Base-by-base conservation (phyloP, 2,329 filamentous ascomycete species). In the Cryphonectria naterciae region DNA sequence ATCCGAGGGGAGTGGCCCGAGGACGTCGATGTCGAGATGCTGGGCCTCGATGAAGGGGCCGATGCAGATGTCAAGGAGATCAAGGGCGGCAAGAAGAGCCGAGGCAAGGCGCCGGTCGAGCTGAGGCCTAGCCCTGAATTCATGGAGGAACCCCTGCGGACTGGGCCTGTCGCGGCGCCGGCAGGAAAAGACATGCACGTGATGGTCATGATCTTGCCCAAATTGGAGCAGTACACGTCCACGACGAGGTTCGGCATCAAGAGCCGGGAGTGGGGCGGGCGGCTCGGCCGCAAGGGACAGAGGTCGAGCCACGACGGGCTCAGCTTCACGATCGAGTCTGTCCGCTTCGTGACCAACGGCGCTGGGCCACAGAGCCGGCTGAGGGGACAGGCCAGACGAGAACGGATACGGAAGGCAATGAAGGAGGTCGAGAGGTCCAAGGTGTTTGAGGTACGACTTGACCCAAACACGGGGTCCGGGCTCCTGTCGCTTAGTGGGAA, bases 1-100 rank as follows among this genome's bases (percentile, higher is more conserved):
- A 92, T 99, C 75, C 90, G 91, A 58, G 95, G 95, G 46, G 93
- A 95, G 76, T 97, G 95, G 92, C 85, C 89, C 5, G 90, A 94
- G 8, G 92, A 93, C 49, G 88, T 96, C 1, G 92, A 96, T 75
- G 84, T 89, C 1, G 83, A 85, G 17, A 83, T 95, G 80, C 84
- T 97, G 15, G 87, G 88, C 25, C 80, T 90, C 2, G 84, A 87
- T 35, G 76, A 79, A 64, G 77, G 80, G 64, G 74, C 82, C 68
- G 73, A 74, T 49, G 68, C 70, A 2, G 75, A 76, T 28, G 64
- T 72, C n/a, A 76, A 75, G 37, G 74, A 74, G 6, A n/a, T 66
- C 66, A 84, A 80, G 62, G 77, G 75, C n/a, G 77, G 76, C 70
- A 80, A 77, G 68, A 77, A 76, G 32, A 63, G 65, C 10, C 56